Conservation (phyloP, 2,329 filamentous ascomycete genomes). For the Colletotrichum graminicola region DNA sequence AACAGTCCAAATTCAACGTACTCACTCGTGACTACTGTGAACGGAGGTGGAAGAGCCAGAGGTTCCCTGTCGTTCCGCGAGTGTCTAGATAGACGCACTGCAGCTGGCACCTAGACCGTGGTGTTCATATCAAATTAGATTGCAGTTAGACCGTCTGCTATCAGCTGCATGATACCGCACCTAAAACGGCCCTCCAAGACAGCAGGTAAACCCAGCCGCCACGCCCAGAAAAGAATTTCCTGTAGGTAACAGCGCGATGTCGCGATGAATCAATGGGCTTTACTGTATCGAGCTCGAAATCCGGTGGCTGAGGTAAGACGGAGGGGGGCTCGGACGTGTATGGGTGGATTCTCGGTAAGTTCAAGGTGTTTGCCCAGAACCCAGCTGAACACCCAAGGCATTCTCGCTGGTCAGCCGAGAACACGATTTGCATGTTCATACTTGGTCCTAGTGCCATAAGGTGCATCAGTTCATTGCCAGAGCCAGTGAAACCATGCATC, state of each 20-base stretch:
- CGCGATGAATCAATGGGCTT: background rate
- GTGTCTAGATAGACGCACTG: background rate
- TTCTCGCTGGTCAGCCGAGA: conserved; percentile 7
- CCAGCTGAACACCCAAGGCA: background rate
- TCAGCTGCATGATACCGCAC: background rate
- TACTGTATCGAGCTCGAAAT: background rate
- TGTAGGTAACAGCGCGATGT: conserved; percentile 28
- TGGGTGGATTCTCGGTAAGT: background rate
- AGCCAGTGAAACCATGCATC: background rate
- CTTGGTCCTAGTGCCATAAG: conserved; percentile 8
- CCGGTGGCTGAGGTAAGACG: conserved; percentile 26
- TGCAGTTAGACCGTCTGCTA: background rate
- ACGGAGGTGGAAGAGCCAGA: background rate
- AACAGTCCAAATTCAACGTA: background rate
- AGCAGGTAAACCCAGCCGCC: background rate
- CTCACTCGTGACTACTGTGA: background rate
- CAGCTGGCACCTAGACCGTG: background rate
- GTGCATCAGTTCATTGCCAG: background rate
- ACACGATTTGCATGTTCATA: background rate
- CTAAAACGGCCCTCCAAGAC: background rate
- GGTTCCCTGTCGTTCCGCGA: background rate
- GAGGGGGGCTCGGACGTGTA: background rate
- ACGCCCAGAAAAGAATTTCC: background rate
- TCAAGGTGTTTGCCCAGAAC: background rate
- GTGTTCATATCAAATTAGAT: background rate